These are phyloP conservation scores for Wallacemonas sp. DNA, from an alignment of 208 protist species.

Conservation along the genomic window DNA sequence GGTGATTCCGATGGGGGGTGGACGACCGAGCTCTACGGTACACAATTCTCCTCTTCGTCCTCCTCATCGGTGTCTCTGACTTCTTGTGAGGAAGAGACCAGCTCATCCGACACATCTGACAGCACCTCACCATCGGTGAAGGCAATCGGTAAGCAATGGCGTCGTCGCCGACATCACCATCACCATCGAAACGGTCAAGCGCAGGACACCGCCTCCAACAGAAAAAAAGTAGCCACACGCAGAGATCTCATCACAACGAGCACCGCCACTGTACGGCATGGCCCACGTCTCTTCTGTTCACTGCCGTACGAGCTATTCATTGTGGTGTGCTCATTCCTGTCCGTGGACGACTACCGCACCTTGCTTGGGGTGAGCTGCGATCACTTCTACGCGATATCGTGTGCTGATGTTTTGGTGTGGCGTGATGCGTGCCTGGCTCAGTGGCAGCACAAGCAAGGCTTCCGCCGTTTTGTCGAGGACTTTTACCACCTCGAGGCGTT, in stretches of 20 bases:
- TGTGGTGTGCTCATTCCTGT: conserved; percentile 52
- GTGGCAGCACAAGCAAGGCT: conserved; percentile 68
- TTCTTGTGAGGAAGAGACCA: too few relatives aligned
- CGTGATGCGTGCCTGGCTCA: conserved; percentile 47
- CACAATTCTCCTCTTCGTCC: not conserved
- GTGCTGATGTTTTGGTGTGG: conserved; percentile 63
- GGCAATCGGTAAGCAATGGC: too few relatives aligned
- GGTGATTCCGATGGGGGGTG: conserved; percentile 2
- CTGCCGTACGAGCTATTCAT: conserved; percentile 62
- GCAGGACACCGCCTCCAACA: too few relatives aligned
- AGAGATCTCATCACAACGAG: too few relatives aligned
- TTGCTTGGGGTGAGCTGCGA: conserved; percentile 62
- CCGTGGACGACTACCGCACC: conserved; percentile 44
- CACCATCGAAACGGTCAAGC: too few relatives aligned
- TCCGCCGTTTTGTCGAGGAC: conserved; percentile 38
- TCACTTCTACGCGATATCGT: conserved; percentile 54
- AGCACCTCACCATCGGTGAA: too few relatives aligned
- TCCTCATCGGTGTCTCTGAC: not conserved
- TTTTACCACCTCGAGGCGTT: conserved; percentile 25
- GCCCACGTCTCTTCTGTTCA: conserved; percentile 2
- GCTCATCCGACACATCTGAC: too few relatives aligned
- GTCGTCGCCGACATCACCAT: too few relatives aligned
- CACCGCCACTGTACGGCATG: not conserved
- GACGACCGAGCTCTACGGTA: conserved; percentile 12
- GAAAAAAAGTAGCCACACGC: too few relatives aligned